A percentile compares a stretch with the other conserved stretches of the same genome.
These are phyloP conservation scores for Heimioporus sp. DNA, from an alignment of 768 basidiomycete species.

Conservation along the genomic window DNA sequence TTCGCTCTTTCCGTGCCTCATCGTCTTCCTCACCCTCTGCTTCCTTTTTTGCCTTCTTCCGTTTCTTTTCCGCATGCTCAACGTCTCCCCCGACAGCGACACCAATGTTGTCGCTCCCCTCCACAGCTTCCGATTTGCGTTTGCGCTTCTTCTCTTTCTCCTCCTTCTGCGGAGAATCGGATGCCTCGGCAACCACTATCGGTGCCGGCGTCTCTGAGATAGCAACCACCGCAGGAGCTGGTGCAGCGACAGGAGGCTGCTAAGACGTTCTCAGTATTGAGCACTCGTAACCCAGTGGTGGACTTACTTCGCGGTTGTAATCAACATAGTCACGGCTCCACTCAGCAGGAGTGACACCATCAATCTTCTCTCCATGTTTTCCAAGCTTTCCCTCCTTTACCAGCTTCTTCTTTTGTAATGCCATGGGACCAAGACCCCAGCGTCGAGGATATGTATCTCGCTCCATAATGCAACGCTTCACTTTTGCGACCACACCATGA, in stretches of 20 bases:
- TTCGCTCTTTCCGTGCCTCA: conserved; percentile 59
- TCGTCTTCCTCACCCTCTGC: conserved; percentile 47
- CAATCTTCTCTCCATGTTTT: conserved; percentile 89
- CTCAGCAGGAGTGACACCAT: conserved; percentile 82
- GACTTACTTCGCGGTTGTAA: conserved; percentile 69
- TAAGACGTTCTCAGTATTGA: conserved; percentile 19
- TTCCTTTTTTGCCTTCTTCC: conserved; percentile 63
- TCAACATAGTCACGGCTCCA: conserved; percentile 96
- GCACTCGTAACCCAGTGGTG: not conserved
- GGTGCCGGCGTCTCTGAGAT: conserved; percentile 27
- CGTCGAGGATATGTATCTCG: conserved; percentile 96
- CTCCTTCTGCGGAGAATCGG: conserved; percentile 39
- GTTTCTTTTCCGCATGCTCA: conserved; percentile 55
- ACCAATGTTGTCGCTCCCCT: conserved; percentile 41
- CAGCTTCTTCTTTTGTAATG: conserved; percentile 96
- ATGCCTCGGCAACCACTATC: conserved; percentile 29
- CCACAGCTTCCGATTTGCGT: conserved; percentile 63
- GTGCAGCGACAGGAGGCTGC: conserved; percentile 40
- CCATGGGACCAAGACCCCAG: conserved; percentile 98
- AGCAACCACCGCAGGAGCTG: conserved; percentile 20
- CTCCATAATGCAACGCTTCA: conserved; percentile 99
- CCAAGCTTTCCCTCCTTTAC: conserved; percentile 97
- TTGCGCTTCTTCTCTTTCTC: conserved; percentile 86
- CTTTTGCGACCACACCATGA: conserved; percentile 98
- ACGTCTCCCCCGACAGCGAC: conserved; percentile 38